These are phyloP conservation scores for Cupressus sempervirens DNA, from an alignment of 75 land plant species.

Conservation along the genomic window DNA sequence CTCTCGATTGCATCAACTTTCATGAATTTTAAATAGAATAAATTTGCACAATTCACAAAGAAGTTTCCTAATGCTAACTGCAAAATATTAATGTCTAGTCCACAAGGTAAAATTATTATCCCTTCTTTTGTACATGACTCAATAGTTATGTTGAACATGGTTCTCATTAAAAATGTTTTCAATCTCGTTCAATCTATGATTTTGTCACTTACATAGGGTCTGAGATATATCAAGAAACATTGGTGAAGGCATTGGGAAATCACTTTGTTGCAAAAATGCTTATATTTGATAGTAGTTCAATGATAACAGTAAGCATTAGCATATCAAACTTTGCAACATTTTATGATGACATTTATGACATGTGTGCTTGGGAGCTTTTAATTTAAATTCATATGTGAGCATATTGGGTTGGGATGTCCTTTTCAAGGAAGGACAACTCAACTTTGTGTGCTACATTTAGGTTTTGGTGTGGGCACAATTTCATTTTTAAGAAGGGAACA, in stretches of 20 bases:
- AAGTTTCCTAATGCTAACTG: conserved; percentile 36
- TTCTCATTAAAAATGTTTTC: too few relatives aligned
- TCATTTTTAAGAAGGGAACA: neutral
- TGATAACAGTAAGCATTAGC: neutral
- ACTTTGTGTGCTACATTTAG: neutral
- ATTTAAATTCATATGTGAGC: neutral
- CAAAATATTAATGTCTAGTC: neutral
- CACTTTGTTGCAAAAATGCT: too few relatives aligned
- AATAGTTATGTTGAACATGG: too few relatives aligned
- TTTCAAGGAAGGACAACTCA: neutral
- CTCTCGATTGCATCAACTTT: conserved; percentile 49
- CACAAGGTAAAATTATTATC: conserved; percentile 12
- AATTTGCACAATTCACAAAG: conserved; percentile 45
- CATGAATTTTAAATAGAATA: conserved; percentile 51
- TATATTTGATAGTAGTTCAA: conserved; percentile 21
- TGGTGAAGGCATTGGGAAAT: too few relatives aligned
- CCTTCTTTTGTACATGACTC: neutral
- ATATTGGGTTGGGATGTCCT: neutral
- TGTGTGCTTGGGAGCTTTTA: neutral
- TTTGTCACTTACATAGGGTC: too few relatives aligned
- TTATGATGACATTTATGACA: too few relatives aligned
- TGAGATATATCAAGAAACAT: too few relatives aligned
- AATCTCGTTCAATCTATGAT: too few relatives aligned
- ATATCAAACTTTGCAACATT: neutral
- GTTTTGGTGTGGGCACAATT: too few relatives aligned